Base-by-base conservation (phyloP, 2,329 filamentous ascomycete genomes). In the Eurotiales sp. region DNA sequence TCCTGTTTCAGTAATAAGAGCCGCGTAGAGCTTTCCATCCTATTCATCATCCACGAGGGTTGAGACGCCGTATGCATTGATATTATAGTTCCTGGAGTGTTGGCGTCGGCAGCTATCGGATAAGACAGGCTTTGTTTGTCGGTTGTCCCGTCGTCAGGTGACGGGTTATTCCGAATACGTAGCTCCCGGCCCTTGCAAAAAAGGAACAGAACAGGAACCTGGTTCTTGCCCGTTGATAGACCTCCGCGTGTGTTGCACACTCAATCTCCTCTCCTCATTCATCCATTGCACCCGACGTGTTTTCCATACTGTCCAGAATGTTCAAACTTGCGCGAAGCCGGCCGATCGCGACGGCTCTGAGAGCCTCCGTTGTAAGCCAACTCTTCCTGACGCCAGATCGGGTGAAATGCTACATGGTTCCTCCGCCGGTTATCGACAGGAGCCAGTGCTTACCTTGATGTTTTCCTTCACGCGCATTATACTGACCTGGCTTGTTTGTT, bases 271-370 rank as follows among this genome's bases (percentile, higher is more conserved):
- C 41, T 43, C 37, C 32, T 39, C 23, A n/a, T 12, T 30, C 41
- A 22, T 30, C 4, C 23, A 11, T 36, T 46, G 21, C 21, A 37
- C 34, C 34, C 34, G 34, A 15, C 34, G 34, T 43, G 40, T 15
- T 43, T 43, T 25, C 21, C 22, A 22, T 43, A 12, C 15, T 29
- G 29, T 14, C 39, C 40, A 53, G 27, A 37, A 96, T 96, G 90
- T 95, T 90, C 80, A 93, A 86, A 76, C 77, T 95, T 72, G 86
- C 86, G 71, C 86, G 90, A 77, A 87, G 83, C 77, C 83, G 87
- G 74, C 86, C 87, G 72, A 77, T 92, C 77, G 84, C 87, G 72
- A 84, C 87, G 76, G 87, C 87, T 73, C 74, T 95, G 72, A 85
- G 84, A 74, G 83, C 86, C 71, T 82, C 83, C 73, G 86, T 84